These are phyloP conservation scores for Solanum paucissectum DNA, from an alignment of 257 asterid genomes.

Conservation along the genomic window DNA sequence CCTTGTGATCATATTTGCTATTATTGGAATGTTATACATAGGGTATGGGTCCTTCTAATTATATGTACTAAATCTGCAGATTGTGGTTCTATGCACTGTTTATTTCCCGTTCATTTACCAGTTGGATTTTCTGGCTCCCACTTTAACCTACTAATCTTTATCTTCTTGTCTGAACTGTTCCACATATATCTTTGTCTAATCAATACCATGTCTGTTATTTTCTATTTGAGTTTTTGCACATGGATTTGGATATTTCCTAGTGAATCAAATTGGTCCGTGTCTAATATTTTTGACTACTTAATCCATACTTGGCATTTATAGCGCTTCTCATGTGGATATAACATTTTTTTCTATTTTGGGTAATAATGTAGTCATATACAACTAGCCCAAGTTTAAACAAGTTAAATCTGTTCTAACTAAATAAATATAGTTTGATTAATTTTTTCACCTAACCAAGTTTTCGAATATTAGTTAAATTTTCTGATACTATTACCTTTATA, in stretches of 20 bases:
- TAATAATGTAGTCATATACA: not conserved
- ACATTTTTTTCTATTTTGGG: not conserved
- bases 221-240: not conserved
- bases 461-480: not conserved
- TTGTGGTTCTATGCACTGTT: not conserved
- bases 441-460: not conserved
- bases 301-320: not conserved
- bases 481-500: not conserved
- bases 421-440: not conserved
- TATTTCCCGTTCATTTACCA: not conserved
- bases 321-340: not conserved
- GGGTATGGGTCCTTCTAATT: constrained; percentile 34
- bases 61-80: not conserved
- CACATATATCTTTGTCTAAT: not conserved
- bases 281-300: not conserved
- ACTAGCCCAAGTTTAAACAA: not conserved
- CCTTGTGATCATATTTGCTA: constrained; percentile 61
- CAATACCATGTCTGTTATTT: not conserved
- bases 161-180: not conserved
- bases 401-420: not conserved
- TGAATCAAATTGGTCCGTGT: not conserved
- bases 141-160: not conserved
- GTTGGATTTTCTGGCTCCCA: not conserved
- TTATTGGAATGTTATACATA: constrained; percentile 71
- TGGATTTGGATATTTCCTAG: not conserved